Evolutionary conservation across 805 yeast genomes (phyloP), one percentile per base, ranked within the genome.

Genomic region (Ogataea siamensis): DNA sequence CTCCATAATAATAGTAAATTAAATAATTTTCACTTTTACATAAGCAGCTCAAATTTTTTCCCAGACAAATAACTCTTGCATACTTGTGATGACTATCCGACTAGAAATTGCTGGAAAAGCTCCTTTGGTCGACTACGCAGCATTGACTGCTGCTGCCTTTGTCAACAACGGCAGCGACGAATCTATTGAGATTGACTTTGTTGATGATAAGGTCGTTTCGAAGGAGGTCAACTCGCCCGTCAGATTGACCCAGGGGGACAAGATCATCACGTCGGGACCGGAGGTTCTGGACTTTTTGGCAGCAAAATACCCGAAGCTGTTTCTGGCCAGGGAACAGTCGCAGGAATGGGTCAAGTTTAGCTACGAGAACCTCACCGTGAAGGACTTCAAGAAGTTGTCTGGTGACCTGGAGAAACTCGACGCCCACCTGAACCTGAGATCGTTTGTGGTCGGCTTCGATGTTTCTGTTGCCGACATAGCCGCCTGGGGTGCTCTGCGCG

Each of bases 401-500:
- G 74, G 70, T 29, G 80, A 83, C 52, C 75, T 91, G 59, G 96
- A 86, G 63, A 74, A 75, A 56, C 71, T 91, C 53, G 96, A 91
- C 53, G 65, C 80, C 31, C 89, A 83, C 62, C 73, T 91, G 63
- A 87, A 87, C 73, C 78, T 85, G 71, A 78, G 96, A 58, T 76
- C 96, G 6, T 89, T 76, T 59, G 60, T 87, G 38, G 64, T 75
- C 39, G 95, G 93, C 26, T 73, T 79, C 64, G 50, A 68, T n/a
- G 67, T 74, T 46, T 68, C 94, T 10, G 62, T 80, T 29, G 93
- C 95, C 37, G 99, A 91, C 64, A 70, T 87, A 45, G 85, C 91
- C 11, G 72, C 84, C 14, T 91, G 97, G 97, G 97, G 97, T 63
- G 86, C 83, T 33, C 71, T 91, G 51, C 80, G 97, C 67, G 86